Base-by-base conservation (phyloP, 768 basidiomycete species). In the Cystofilobasidium capitatum region DNA sequence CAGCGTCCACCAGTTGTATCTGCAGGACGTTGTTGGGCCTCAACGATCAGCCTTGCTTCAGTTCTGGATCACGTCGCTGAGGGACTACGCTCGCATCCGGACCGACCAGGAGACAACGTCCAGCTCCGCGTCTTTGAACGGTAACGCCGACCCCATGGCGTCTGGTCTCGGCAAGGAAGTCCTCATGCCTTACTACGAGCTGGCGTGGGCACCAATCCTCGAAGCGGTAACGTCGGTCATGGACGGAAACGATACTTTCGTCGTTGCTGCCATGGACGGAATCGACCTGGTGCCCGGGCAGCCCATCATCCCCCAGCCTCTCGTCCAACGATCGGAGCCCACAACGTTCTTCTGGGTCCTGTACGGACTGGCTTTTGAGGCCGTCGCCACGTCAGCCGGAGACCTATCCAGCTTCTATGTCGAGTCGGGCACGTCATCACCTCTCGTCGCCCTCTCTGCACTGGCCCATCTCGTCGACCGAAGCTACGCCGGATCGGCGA, bases 281-380 rank as follows among this genome's bases (percentile, higher is more conserved):
- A 80, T 81, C 71, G 85, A 86, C 72, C 70, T 66, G 10, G 58
- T 40, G 35, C 51, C 59, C 29, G 62, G 51, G 29, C 24, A 42
- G 24, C n/a, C 44, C 33, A 55, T 13, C 57, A 12, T 65, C 29
- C 36, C 63, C 22, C 40, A 62, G 4, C 47, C 69, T 13, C 62
- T 69, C 0, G 66, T 68, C 4, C 74, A 81, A 6, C 73, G 78
- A 10, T 78, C 81, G 17, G 88, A 90, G 66, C 88, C 91, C 2
- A 82, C 86, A 0, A 81, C 85, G 14, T 85, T 89, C 77, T 99
- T 97, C 79, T 91, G 86, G 78, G 82, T 89, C 14, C 75, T 96
- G 6, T 97, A 94, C 74, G 93, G 94, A 14, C 83, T 98, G n/a
- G 86, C 94, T 0, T 99, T 88, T 71, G 94, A 98, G 75, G 86